Evolutionary conservation across 441 rosid genomes (phyloP), one percentile per base, ranked within the genome.

Genomic region (Jatropha multifida): DNA sequence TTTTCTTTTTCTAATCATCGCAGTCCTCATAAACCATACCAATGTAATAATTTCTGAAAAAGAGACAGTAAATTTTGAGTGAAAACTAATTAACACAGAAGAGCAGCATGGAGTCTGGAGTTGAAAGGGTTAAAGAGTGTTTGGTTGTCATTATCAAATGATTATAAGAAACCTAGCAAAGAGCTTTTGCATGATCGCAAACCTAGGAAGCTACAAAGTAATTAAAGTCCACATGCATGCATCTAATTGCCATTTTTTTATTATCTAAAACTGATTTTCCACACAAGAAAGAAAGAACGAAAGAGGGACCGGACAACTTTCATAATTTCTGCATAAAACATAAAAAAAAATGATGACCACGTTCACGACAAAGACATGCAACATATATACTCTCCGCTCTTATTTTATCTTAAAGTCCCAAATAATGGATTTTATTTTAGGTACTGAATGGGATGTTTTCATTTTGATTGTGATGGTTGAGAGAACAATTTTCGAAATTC

Each of bases 321-420:
- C 44, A 9, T 18, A 62, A 68, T 15, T 26, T 49, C 59, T 49
- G 58, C 71, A 68, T 68, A 68, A 27, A 68, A 68, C 41, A 68
- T 49, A 20, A 68, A 68, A 51, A 68, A 49, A 37, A 44, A 64
- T 17, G 20, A 38, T 64, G 23, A 62, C 65, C 1, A 14, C 14
- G 72, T 49, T 9, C 9, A 17, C 11, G 72, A 51, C 46, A 15
- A 51, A 13, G 42, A 61, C 65, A 26, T 27, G 11, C 54, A 46
- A 20, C 55, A 67, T 46, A 9, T 49, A 65, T 65, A 14, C 40
- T 32, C 42, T 37, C 63, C 38, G 14, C 11, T 18, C 11, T 41
- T 40, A 37, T 40, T 40, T 38, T 40, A 15, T 40, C 41, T 17
- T 18, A 38, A 17, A 15, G 6, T 17, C 17, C 1, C 27, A 59